These are phyloP conservation scores for Volutella citrinella DNA, from an alignment of 2,329 filamentous ascomycete species.

Conservation along the genomic window DNA sequence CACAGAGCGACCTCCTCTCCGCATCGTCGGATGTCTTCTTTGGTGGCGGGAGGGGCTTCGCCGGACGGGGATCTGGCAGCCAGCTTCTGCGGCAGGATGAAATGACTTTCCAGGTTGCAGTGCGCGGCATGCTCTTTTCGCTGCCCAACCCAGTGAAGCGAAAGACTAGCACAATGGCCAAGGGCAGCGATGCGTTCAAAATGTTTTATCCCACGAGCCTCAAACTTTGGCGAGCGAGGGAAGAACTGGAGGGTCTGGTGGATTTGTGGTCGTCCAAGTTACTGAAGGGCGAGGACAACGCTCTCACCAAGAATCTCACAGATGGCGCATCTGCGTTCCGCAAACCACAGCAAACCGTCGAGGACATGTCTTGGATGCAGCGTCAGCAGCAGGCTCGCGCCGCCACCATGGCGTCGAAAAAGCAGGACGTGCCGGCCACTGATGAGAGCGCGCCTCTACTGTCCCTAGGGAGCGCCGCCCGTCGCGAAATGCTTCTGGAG, in stretches of 20 bases:
- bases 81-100: conserved; percentile 88
- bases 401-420: conserved; percentile 12
- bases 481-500: conserved; percentile 75
- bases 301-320: conserved; percentile 37
- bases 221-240: conserved; percentile 77
- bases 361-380: conserved; percentile 34
- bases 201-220: conserved; percentile 91
- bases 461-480: conserved; percentile 63
- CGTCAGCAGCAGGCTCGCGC: conserved; percentile 27
- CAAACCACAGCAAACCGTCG: conserved; percentile 32
- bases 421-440: conserved; percentile 15
- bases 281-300: conserved; percentile 50
- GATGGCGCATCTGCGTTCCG: conserved; percentile 49
- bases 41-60: conserved; percentile 54
- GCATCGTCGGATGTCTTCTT: conserved; percentile 70
- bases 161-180: conserved; percentile 45
- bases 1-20: conserved; percentile 81
- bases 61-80: conserved; percentile 55
- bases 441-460: conserved; percentile 40
- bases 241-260: conserved; percentile 75
- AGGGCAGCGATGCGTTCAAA: conserved; percentile 64
- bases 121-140: conserved; percentile 80
- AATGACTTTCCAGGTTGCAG: conserved; percentile 87
- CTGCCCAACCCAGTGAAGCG: conserved; percentile 83
- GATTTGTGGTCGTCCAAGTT: conserved; percentile 65